Percentiles rank a stretch among this genome's conserved stretches.
These are phyloP conservation scores for Colletotrichum liaoningense DNA, from an alignment of 2,329 filamentous ascomycete genomes.

Conservation along the genomic window DNA sequence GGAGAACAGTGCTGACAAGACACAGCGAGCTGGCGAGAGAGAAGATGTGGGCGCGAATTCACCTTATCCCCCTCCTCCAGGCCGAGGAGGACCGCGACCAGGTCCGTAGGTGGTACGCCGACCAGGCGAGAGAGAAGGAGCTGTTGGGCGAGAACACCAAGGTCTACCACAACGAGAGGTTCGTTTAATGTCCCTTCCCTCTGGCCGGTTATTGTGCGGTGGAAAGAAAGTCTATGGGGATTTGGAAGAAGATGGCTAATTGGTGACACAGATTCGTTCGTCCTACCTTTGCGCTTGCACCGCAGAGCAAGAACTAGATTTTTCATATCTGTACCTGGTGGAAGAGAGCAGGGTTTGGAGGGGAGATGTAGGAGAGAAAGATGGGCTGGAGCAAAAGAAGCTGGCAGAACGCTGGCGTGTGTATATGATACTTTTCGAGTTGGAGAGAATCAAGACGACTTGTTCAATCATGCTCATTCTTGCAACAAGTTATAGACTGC, in stretches of 20 bases:
- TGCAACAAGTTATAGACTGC: background rate
- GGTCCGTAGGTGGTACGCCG: slow-evolving; percentile 86
- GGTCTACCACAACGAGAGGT: slow-evolving; percentile 90
- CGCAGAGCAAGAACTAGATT: slow-evolving; percentile 67
- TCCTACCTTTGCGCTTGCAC: slow-evolving; percentile 81
- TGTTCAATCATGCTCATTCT: background rate
- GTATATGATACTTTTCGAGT: slow-evolving; percentile 15
- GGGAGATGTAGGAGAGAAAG: background rate
- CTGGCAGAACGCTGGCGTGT: slow-evolving; percentile 17
- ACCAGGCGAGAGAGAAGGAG: slow-evolving; percentile 91
- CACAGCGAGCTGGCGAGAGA: slow-evolving; percentile 90
- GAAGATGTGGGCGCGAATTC: slow-evolving; percentile 98
- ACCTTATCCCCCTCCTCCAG: slow-evolving; percentile 92
- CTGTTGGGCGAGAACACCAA: slow-evolving; percentile 85
- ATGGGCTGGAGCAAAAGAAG: background rate
- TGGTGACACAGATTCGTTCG: slow-evolving; percentile 74
- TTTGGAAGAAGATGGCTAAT: background rate
- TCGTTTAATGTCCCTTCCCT: too few species aligned
- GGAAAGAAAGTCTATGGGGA: background rate
- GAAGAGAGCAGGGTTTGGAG: too few species aligned
- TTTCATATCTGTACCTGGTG: background rate
- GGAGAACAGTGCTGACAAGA: background rate
- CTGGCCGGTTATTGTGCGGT: rapidly evolving
- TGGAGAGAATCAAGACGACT: slow-evolving; percentile 7
- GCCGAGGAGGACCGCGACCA: slow-evolving; percentile 97